phyloP scores from a whole-genome alignment of 805 yeast genomes.

The Jamesozyma rosinii region DNA sequence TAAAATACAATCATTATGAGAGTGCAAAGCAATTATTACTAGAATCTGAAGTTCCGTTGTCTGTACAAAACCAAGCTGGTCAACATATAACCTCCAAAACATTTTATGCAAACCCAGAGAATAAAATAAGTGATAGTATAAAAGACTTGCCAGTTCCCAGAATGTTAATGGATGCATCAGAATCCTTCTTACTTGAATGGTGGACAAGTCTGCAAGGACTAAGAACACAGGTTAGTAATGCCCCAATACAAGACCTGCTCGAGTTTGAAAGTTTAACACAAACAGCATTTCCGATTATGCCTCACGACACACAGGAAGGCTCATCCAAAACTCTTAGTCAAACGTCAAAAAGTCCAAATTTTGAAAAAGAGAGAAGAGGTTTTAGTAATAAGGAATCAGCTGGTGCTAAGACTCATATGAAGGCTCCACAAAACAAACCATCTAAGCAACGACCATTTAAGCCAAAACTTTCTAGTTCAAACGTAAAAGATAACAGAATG shows the following conservation, averaged over 20 bases:
- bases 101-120: conserved; percentile 6
- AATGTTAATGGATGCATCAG: conserved; percentile 35
- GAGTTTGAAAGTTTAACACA: neutral
- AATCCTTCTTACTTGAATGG: conserved; percentile 46
- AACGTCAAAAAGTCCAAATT: neutral
- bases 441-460: too few relatives aligned
- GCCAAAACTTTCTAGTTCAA: too few relatives aligned
- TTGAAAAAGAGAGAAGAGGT: neutral
- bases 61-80: neutral
- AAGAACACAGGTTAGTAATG: neutral
- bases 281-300: neutral
- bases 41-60: conserved; percentile 36
- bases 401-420: neutral
- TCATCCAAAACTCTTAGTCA: neutral
- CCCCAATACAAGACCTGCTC: neutral
- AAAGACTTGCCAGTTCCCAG: conserved; percentile 14
- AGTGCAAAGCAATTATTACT: conserved; percentile 37
- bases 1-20: conserved; percentile 37
- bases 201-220: conserved; percentile 35
- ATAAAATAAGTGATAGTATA: neutral
- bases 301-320: neutral
- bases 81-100: neutral
- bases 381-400: neutral
- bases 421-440: neutral
- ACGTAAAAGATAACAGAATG: too few relatives aligned